Evolutionary conservation across 805 yeast species (phyloP).

Genomic region (Saturnispora saitoi): DNA sequence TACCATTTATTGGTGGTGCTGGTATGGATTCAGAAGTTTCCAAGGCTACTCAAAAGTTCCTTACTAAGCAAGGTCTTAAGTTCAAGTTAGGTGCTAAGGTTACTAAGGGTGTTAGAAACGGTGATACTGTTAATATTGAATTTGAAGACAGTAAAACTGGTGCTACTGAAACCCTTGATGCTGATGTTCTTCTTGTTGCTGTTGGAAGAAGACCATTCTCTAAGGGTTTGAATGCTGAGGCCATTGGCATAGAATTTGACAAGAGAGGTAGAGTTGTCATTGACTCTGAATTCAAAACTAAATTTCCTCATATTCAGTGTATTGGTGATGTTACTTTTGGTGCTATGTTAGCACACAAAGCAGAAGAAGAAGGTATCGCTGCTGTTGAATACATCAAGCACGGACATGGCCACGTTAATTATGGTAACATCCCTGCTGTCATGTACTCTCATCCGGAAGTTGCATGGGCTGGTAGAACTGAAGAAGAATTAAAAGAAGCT

Average conservation of each 20-base stretch:
- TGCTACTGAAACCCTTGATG: conserved; percentile 66
- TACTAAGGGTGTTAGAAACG: conserved; percentile 74
- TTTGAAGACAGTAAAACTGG: conserved; percentile 87
- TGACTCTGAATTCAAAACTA: conserved; percentile 88
- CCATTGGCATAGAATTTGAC: conserved; percentile 83
- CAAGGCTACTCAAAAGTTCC: conserved; percentile 78
- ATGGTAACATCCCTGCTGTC: conserved; percentile 94
- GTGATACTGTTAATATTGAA: conserved; percentile 79
- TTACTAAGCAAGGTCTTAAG: conserved; percentile 90
- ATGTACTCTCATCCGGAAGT: conserved; percentile 99
- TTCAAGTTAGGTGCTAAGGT: conserved; percentile 93
- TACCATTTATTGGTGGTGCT: conserved; percentile 92
- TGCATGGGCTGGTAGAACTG: conserved; percentile 98
- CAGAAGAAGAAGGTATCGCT: conserved; percentile 99
- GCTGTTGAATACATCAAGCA: conserved; percentile 89
- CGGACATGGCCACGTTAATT: conserved; percentile 97
- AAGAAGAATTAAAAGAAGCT: conserved; percentile 46
- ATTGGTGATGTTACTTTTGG: conserved; percentile 99
- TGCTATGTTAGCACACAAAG: conserved; percentile 99
- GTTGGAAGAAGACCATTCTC: conserved; percentile 98
- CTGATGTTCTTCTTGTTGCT: conserved; percentile 93
- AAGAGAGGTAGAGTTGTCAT: conserved; percentile 89
- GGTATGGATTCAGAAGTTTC: conserved; percentile 97
- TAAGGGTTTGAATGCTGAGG: conserved; percentile 81
- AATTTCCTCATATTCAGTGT: conserved; percentile 87